Conservation (phyloP, 345 rosid species). For the Gynandropsis gynandra region DNA sequence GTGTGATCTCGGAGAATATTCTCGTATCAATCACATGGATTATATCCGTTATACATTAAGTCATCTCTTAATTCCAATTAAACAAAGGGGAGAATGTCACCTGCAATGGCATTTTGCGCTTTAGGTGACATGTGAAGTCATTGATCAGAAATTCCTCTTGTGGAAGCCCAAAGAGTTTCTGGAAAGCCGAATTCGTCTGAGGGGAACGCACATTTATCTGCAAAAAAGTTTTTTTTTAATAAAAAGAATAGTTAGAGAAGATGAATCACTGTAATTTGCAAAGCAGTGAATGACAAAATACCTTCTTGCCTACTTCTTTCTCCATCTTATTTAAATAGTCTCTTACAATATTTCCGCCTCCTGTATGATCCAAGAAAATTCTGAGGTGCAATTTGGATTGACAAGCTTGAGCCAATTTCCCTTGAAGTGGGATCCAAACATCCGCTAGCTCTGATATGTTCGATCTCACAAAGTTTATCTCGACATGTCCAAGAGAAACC, state of each 20-base stretch:
- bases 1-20: too few species aligned
- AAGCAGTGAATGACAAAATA: constrained; percentile 26
- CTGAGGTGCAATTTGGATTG: constrained; percentile 90
- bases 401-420: constrained; percentile 86
- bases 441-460: constrained; percentile 85
- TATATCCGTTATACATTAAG: too few species aligned
- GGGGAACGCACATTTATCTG: constrained; percentile 94
- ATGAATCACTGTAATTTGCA: not conserved
- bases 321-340: constrained; percentile 94
- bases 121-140: constrained; percentile 95
- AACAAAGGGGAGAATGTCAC: too few species aligned
- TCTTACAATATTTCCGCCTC: constrained; percentile 71
- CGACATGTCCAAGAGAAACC: constrained; percentile 73
- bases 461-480: constrained; percentile 79
- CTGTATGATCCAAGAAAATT: constrained; percentile 81
- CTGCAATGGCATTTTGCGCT: constrained; percentile 91
- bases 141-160: constrained; percentile 95
- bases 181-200: constrained; percentile 93
- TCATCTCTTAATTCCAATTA: too few species aligned
- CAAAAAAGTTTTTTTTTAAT: not conserved
- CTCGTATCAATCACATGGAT: too few species aligned
- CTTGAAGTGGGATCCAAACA: constrained; percentile 80
- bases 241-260: not conserved
- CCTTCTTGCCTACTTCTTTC: constrained; percentile 99
- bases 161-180: constrained; percentile 92